Conservation (phyloP, 2,329 filamentous ascomycete species). For the Colletotrichum sp. region DNA sequence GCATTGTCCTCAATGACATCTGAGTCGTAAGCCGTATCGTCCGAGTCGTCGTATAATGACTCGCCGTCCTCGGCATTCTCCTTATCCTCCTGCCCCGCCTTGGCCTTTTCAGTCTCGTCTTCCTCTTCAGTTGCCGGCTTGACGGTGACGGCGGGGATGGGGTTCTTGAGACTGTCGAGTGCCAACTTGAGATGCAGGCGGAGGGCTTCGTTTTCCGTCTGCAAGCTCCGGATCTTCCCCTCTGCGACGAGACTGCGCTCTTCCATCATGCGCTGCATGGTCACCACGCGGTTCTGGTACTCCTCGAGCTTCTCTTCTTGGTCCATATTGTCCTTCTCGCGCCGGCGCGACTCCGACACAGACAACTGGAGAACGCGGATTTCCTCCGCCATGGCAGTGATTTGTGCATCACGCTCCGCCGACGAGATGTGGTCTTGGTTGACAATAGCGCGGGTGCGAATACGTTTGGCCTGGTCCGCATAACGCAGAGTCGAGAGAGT, state of each 20-base stretch:
- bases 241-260: slow-evolving; percentile 89
- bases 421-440: slow-evolving; percentile 95
- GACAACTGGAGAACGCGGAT: slow-evolving; percentile 85
- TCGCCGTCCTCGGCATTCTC: slow-evolving; percentile 67
- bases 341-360: slow-evolving; percentile 66
- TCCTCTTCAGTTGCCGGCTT: slow-evolving; percentile 16
- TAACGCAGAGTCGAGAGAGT: slow-evolving; percentile 95
- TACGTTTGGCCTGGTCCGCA: slow-evolving; percentile 96
- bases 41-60: slow-evolving; percentile 43
- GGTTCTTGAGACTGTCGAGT: slow-evolving; percentile 86
- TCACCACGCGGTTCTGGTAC: slow-evolving; percentile 87
- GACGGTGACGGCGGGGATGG: slow-evolving; percentile 70
- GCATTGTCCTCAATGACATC: slow-evolving; percentile 57
- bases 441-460: slow-evolving; percentile 90
- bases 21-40: slow-evolving; percentile 43
- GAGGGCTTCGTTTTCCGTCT: slow-evolving; percentile 89
- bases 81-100: slow-evolving; percentile 36
- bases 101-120: background rate
- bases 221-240: slow-evolving; percentile 89
- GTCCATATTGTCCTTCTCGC: slow-evolving; percentile 77
- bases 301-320: slow-evolving; percentile 89
- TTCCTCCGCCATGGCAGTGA: slow-evolving; percentile 92
- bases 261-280: slow-evolving; percentile 96
- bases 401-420: slow-evolving; percentile 93
- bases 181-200: slow-evolving; percentile 88